Evolutionary conservation across 805 yeast genomes (phyloP).

Genomic region (Pichia membranifaciens): DNA sequence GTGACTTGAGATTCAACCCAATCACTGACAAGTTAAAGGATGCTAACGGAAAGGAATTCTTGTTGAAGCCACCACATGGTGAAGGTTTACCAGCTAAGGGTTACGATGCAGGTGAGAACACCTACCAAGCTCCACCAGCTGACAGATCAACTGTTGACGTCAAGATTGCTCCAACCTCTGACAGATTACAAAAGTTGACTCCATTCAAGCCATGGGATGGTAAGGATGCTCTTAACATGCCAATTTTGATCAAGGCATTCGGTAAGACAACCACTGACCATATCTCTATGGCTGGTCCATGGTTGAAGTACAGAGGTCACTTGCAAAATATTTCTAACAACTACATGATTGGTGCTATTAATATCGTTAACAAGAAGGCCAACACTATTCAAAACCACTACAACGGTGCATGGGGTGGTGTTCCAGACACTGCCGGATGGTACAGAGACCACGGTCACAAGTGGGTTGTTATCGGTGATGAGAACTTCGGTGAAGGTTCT

Average conservation of each 20-base stretch:
- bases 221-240: slow-evolving; percentile 82
- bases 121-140: slow-evolving; percentile 94
- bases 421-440: slow-evolving; percentile 92
- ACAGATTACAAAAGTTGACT: slow-evolving; percentile 89
- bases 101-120: slow-evolving; percentile 59
- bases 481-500: slow-evolving; percentile 99
- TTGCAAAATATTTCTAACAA: slow-evolving; percentile 97
- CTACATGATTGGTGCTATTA: slow-evolving; percentile 99
- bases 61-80: slow-evolving; percentile 75
- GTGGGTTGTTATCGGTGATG: slow-evolving; percentile 99
- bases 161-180: slow-evolving; percentile 79
- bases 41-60: slow-evolving; percentile 66
- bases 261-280: slow-evolving; percentile 99
- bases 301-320: slow-evolving; percentile 99
- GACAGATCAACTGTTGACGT: slow-evolving; percentile 75
- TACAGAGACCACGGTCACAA: slow-evolving; percentile 89
- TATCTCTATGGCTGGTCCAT: slow-evolving; percentile 99
- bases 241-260: slow-evolving; percentile 90
- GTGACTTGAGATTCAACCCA: slow-evolving; percentile 90
- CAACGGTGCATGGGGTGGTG: slow-evolving; percentile 91
- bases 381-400: slow-evolving; percentile 83
- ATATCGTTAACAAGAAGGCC: slow-evolving; percentile 93
- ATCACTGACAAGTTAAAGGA: slow-evolving; percentile 74
- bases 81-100: slow-evolving; percentile 78
- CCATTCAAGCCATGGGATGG: slow-evolving; percentile 98